Percentiles rank a stretch among this genome's conserved stretches.
phyloP scores from a whole-genome alignment of 805 yeast genomes.

The Candida boidinii region DNA sequence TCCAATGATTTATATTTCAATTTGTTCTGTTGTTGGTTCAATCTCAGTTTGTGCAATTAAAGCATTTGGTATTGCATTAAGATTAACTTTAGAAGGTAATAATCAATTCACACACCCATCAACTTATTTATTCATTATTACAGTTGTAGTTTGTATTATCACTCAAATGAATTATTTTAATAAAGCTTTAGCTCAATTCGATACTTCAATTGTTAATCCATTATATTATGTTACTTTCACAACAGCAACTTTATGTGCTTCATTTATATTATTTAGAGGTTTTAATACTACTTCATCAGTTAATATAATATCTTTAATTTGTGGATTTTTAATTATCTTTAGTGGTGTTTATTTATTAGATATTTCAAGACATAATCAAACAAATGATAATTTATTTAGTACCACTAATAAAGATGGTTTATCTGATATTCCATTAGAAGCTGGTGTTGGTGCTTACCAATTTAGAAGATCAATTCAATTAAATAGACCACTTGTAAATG shows the following conservation, averaged over 20 bases:
- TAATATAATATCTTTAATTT: constrained; percentile 69
- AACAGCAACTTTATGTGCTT: constrained; percentile 77
- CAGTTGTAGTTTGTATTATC: constrained; percentile 72
- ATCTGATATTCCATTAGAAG: constrained; percentile 69
- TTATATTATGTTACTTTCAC: constrained; percentile 87
- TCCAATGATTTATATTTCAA: constrained; percentile 84
- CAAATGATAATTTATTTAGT: constrained; percentile 34
- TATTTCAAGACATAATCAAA: constrained; percentile 59
- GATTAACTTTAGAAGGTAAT: constrained; percentile 74
- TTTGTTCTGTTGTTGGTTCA: constrained; percentile 86
- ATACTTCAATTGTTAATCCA: constrained; percentile 87
- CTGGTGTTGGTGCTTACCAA: constrained; percentile 66
- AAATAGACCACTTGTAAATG: constrained; percentile 29
- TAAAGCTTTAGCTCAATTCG: constrained; percentile 89
- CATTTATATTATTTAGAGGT: constrained; percentile 78
- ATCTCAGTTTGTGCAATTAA: constrained; percentile 87
- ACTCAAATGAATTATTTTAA: constrained; percentile 93
- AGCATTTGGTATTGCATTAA: constrained; percentile 88
- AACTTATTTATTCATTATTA: constrained; percentile 71
- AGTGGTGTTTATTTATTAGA: constrained; percentile 80
- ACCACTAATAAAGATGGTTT: constrained; percentile 39
- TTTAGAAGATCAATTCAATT: constrained; percentile 71
- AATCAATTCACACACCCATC: constrained; percentile 83
- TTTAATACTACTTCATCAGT: constrained; percentile 78
- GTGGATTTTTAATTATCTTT: constrained; percentile 82